These are phyloP conservation scores for Exophiala lecanii-corni DNA, from an alignment of 2,329 filamentous ascomycete genomes.

Conservation along the genomic window DNA sequence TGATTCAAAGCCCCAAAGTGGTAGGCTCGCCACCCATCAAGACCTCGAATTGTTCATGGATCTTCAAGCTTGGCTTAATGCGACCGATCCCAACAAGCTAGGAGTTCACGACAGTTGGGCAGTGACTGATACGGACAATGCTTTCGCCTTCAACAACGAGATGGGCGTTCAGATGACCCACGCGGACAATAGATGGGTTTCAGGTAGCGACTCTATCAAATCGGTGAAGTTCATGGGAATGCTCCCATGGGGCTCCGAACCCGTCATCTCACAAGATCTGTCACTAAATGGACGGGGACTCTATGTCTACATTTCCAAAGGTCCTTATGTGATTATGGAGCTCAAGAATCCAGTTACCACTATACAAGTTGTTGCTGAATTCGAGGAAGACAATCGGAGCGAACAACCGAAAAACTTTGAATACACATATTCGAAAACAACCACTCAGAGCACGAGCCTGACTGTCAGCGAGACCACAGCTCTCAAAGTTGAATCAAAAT, in stretches of 20 bases:
- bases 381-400: background rate
- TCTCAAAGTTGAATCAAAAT: background rate
- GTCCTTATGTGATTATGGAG: background rate
- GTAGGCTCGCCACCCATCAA: background rate
- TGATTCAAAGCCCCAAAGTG: background rate
- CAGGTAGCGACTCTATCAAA: background rate
- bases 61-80: background rate
- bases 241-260: too few species aligned
- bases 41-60: background rate
- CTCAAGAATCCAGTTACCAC: background rate
- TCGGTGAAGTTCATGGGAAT: background rate
- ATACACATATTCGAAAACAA: background rate
- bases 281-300: background rate
- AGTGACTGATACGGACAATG: background rate
- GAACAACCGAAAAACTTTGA: background rate
- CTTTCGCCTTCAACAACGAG: background rate
- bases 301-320: slow-evolving; percentile 1
- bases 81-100: background rate
- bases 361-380: background rate
- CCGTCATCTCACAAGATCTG: background rate
- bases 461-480: background rate
- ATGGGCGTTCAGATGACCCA: slow-evolving; percentile 1
- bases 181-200: background rate
- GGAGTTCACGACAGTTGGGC: background rate
- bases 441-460: background rate